Conservation (phyloP, 2,329 filamentous ascomycete species). For the Pseudocercospora pini-densiflorae region DNA sequence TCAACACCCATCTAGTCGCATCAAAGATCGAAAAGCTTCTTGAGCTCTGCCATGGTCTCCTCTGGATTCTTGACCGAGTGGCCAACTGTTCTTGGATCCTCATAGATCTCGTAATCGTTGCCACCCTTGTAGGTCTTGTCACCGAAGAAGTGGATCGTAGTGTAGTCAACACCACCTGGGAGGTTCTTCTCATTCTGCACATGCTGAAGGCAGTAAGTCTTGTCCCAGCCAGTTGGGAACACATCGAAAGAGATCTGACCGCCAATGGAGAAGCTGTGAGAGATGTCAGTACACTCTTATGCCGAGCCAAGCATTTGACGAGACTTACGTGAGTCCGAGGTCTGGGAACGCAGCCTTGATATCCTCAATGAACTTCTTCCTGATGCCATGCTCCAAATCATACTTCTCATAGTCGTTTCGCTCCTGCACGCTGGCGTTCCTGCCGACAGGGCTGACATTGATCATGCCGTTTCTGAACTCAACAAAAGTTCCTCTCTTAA, state of each 20-base stretch:
- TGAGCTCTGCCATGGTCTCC: conserved; percentile 79
- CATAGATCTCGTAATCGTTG: conserved; percentile 95
- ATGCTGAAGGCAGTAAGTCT: conserved; percentile 93
- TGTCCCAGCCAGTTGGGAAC: conserved; percentile 97
- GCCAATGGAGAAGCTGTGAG: conserved; percentile 80
- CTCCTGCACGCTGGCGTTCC: conserved; percentile 83
- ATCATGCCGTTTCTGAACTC: conserved; percentile 94
- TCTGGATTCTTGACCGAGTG: conserved; percentile 82
- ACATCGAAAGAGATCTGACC: conserved; percentile 99
- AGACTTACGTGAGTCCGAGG: conserved; percentile 77
- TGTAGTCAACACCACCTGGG: conserved; percentile 75
- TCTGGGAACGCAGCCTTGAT: conserved; percentile 83
- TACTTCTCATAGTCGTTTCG: conserved; percentile 80
- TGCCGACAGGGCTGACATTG: conserved; percentile 81
- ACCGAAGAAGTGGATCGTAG: conserved; percentile 94
- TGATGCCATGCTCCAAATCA: conserved; percentile 77
- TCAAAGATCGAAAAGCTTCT: conserved; percentile 69
- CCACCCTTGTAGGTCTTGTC: conserved; percentile 92
- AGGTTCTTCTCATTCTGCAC: conserved; percentile 74
- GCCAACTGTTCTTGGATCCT: conserved; percentile 78
- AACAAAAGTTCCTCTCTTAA: conserved; percentile 83
- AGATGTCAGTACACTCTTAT: neutral
- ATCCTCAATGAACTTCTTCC: conserved; percentile 74
- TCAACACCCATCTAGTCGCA: conserved; percentile 9
- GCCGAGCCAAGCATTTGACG: no score